phyloP scores from a whole-genome alignment of 192 early-diverging fungal species.

The Helicostylum pulchrum region DNA sequence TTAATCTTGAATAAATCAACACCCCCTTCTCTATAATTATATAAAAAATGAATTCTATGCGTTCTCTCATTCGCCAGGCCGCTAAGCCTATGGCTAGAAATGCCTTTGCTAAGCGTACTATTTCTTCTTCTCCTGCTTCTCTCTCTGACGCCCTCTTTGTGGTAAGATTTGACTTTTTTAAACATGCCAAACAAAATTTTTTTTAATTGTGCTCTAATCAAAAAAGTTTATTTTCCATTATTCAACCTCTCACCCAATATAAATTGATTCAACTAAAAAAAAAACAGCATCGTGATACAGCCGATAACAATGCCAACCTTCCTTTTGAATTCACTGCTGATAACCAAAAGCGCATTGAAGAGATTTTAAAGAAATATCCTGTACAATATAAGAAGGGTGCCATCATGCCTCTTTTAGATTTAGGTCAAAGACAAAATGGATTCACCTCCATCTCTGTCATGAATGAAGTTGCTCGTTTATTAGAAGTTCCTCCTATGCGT shows the following conservation, averaged over 20 bases:
- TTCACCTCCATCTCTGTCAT: slow-evolving; percentile 94
- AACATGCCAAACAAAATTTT: neutral
- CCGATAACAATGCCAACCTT: slow-evolving; percentile 78
- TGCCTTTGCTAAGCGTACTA: slow-evolving; percentile 38
- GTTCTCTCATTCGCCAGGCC: slow-evolving; percentile 42
- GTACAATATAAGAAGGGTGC: slow-evolving; percentile 98
- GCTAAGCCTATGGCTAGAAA: slow-evolving; percentile 32
- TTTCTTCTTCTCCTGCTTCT: slow-evolving; percentile 41
- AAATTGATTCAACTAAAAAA: neutral
- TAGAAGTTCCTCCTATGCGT: slow-evolving; percentile 97
- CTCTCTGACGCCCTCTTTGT: slow-evolving; percentile 58
- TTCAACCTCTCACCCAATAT: neutral
- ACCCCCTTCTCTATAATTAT: slow-evolving; percentile 17
- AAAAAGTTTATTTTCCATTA: neutral
- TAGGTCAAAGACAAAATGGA: slow-evolving; percentile 94
- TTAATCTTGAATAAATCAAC: neutral
- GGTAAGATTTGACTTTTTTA: slow-evolving; percentile 33
- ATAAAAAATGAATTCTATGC: slow-evolving; percentile 36
- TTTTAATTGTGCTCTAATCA: neutral
- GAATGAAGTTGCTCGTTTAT: slow-evolving; percentile 92
- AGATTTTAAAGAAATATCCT: slow-evolving; percentile 92
- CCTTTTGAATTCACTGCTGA: slow-evolving; percentile 84
- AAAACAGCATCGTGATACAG: slow-evolving; percentile 72
- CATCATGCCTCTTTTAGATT: slow-evolving; percentile 90
- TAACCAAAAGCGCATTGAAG: slow-evolving; percentile 74